Evolutionary conservation across 75 land plant species (phyloP).

Genomic region (Larix kaempferi): DNA sequence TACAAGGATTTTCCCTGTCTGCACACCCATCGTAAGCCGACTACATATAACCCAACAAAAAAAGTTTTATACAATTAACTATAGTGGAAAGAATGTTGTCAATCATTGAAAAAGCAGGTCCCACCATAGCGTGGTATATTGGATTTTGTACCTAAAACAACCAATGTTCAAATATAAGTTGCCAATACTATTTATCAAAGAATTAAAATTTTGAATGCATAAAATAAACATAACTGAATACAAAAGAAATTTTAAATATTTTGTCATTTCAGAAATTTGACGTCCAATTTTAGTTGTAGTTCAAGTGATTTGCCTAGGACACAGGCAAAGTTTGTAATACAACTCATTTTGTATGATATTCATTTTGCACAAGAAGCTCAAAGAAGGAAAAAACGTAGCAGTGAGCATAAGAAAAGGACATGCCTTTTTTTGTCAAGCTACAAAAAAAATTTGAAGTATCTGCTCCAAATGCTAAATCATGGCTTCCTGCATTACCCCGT

Average conservation of each 20-base stretch:
- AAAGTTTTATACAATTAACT: not conserved
- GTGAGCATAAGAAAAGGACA: not conserved
- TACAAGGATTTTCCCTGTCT: slow-evolving; percentile 86
- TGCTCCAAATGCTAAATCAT: slow-evolving; percentile 78
- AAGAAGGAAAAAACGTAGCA: not conserved
- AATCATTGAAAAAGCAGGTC: not conserved
- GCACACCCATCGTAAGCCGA: slow-evolving; percentile 86
- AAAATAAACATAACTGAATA: not conserved
- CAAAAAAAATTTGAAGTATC: slow-evolving; percentile 58
- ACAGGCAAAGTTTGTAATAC: not conserved
- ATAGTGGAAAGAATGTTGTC: not conserved
- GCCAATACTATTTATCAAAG: not conserved
- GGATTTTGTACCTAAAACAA: slow-evolving; percentile 57
- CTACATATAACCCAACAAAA: slow-evolving; percentile 16
- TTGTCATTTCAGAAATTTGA: too few species aligned
- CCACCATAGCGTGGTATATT: slow-evolving; percentile 87
- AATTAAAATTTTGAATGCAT: not conserved
- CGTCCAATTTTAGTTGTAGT: not conserved
- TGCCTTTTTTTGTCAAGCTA: slow-evolving; percentile 72
- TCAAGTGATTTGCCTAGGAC: not conserved
- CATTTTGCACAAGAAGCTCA: not conserved
- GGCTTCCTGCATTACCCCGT: slow-evolving; percentile 98
- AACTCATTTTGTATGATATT: not conserved
- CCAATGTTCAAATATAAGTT: not conserved
- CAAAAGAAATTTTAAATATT: too few species aligned